Conservation (phyloP, 192 early-diverging fungal genomes). For the Entomortierella lignicola region DNA sequence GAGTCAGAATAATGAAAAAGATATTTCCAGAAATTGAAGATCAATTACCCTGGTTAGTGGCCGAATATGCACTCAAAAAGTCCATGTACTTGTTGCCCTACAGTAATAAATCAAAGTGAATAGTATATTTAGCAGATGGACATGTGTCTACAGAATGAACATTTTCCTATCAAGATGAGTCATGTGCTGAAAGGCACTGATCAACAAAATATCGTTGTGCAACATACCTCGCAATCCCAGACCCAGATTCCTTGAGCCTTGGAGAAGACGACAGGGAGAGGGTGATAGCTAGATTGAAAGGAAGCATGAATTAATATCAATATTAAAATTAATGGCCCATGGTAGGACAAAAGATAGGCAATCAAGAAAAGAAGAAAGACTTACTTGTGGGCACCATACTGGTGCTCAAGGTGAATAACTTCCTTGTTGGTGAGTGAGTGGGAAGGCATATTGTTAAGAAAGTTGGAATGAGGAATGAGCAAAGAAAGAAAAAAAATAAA, state of each 20-base stretch:
- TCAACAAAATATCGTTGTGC: conserved; percentile 55
- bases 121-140: background rate
- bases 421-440: conserved; percentile 57
- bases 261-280: conserved; percentile 92
- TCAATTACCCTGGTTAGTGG: conserved; percentile 79
- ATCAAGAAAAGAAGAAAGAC: conserved; percentile 21
- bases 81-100: conserved; percentile 88
- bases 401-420: conserved; percentile 82
- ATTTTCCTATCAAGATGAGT: conserved; percentile 57
- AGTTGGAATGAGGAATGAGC: background rate
- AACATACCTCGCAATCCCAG: conserved; percentile 88
- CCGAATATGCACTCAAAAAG: conserved; percentile 88
- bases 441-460: conserved; percentile 28
- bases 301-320: background rate
- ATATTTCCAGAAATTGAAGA: too few relatives aligned
- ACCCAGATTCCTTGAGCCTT: conserved; percentile 90
- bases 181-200: conserved; percentile 46
- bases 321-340: background rate
- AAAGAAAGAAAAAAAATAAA: background rate
- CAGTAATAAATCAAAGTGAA: conserved; percentile 4
- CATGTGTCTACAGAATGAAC: background rate
- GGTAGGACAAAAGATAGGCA: background rate
- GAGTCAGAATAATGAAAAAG: too few relatives aligned
- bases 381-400: conserved; percentile 95
- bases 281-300: conserved; percentile 85